Evolutionary conservation across 2,329 filamentous ascomycete species (phyloP), one percentile per base, ranked within the genome.

Genomic region (Fusarium sublunatum): DNA sequence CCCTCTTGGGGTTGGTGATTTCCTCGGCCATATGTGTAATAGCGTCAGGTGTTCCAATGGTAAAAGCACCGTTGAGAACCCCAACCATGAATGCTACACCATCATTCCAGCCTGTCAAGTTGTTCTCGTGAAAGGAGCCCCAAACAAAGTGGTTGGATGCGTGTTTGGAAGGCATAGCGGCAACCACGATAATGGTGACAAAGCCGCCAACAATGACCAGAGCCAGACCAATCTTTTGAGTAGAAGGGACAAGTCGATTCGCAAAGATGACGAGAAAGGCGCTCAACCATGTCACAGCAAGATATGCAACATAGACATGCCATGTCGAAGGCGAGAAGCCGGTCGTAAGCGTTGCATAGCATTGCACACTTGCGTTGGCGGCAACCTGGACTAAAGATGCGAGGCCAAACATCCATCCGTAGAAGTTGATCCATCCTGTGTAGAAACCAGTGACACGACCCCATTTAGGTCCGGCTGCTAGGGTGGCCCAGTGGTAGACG

Each of bases 1-100:
- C 61, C 6, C 43, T 61, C 25, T 48, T 61, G 0, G 69, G 69
- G 7, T 63, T 48, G 7, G 53, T 67, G 13, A 63, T 53, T 24
- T 71, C 69, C 15, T 71, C 69, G 0, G 69, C 69, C 67, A 71
- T 69, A 28, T 71, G 69, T 0, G 69, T 71, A 8, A 71, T 70
- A 0, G 69, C 57, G 2, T 71, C 69, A 0, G 67, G 49, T 0
- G 69, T 71, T 0, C 69, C 69, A 7, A 71, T 71, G 0, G 69
- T 61, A 13, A 71, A 71, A 4, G 69, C 69, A 1, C 69, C 69
- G 1, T 71, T 71, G 2, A 71, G 51, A 8, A 71, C 53, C 0
- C 69, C 69, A 2, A 69, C 46, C 65, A 71, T 68, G 4, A 71
- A 71, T 0, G 69, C 64, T n/a, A 70, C 54, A 3, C 69, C 69